Evolutionary conservation across 2,329 filamentous ascomycete species (phyloP).

Genomic region (Escovopsis weberi): DNA sequence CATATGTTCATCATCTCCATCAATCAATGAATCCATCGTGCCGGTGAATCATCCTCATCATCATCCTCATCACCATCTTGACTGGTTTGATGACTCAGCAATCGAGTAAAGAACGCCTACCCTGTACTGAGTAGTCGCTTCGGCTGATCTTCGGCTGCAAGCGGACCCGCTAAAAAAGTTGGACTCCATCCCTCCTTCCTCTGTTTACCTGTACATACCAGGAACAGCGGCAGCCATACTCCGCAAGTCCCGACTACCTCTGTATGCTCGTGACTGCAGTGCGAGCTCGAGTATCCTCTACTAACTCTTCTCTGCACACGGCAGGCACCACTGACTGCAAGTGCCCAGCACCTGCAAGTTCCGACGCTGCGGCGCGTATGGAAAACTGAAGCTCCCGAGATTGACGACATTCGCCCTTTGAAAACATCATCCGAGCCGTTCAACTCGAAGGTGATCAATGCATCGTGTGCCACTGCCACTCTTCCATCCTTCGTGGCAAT

Average conservation of each 20-base stretch:
- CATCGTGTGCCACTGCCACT: slow-evolving; percentile 22
- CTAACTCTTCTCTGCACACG: too few relatives aligned
- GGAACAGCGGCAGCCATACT: too few relatives aligned
- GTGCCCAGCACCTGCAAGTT: slow-evolving; percentile 2
- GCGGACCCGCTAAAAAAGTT: slow-evolving; percentile 7
- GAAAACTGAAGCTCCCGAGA: slow-evolving; percentile 1
- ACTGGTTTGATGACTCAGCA: too few relatives aligned
- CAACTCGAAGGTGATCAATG: slow-evolving; percentile 18
- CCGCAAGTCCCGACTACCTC: too few relatives aligned
- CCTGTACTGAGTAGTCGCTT: not conserved
- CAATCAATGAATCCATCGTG: too few relatives aligned
- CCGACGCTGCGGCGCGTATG: slow-evolving; percentile 2
- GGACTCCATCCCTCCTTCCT: not conserved
- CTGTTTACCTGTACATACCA: not conserved
- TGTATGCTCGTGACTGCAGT: too few relatives aligned
- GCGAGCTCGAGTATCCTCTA: too few relatives aligned
- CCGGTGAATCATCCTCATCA: too few relatives aligned
- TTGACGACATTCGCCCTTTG: slow-evolving; percentile 8
- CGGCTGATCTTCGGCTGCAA: slow-evolving; percentile 6
- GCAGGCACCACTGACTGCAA: too few relatives aligned
- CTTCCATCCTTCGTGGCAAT: slow-evolving; percentile 38
- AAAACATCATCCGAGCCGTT: slow-evolving; percentile 7
- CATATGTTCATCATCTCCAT: too few relatives aligned
- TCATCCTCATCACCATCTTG: too few relatives aligned
- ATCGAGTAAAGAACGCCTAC: too few relatives aligned